Evolutionary conservation across 352 stramenopile genomes (phyloP), one percentile per base, ranked within the genome.

Genomic region (Phytophthora crassamura): DNA sequence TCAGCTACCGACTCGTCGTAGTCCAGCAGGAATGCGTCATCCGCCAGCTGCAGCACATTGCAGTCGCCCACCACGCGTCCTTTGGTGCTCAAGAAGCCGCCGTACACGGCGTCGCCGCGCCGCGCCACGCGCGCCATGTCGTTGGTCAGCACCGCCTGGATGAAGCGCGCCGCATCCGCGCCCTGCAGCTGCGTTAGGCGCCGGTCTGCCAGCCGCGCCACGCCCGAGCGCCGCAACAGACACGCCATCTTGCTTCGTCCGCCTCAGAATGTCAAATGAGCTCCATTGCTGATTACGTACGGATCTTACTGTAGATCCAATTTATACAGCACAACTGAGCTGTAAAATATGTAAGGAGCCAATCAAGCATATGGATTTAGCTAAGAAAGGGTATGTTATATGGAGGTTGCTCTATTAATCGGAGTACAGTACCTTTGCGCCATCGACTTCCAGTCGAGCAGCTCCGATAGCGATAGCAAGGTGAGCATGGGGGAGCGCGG

Each of bases 111-210:
- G 30, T 91, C 76, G 10, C 84, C 77, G 7, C 77, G 73, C 47
- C 63, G 74, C 25, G 65, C 49, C 28, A 94, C 48, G 5, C 40
- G 50, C 59, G 86, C 89, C 76, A 95, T 92, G 69, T 96, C 86
- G 60, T 94, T 96, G 35, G 88, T 94, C 51, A 95, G 67, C 43
- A 95, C 81, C 12, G 82, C 84, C 55, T 96, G 88, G 39, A 95
- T 60, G 63, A 94, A 96, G 43, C 81, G 76, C 45, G 77, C 68
- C 3, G 86, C 84, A 35, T 96, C 88, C 7, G 54, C 56, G 22
- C 88, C 88, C 40, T 90, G 74, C 39, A 96, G 67, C 59, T 92
- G 84, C 75, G 91, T 75, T 38, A 96, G 43, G 7, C 69, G 56
- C 39, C 81, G 84, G 47, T 82, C 78, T 12, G 62, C 58, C 39